Conservation (phyloP, 192 early-diverging fungal genomes). For the Coemansia sp. region DNA sequence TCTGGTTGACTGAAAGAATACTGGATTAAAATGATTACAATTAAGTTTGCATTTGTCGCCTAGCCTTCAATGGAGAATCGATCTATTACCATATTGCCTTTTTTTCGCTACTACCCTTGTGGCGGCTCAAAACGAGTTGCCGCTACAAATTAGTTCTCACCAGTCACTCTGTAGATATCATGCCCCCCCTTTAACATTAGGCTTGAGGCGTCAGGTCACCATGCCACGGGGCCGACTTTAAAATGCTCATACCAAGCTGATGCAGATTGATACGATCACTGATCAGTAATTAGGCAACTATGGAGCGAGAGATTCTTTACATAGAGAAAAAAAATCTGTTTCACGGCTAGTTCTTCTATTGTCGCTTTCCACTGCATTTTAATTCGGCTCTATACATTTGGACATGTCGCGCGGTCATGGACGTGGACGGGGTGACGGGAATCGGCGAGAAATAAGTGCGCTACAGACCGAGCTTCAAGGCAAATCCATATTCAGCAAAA, state of each 20-base stretch:
- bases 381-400: not conserved
- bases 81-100: no score
- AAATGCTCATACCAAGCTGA: no score
- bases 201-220: no score
- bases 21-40: not conserved
- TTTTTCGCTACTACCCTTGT: no score
- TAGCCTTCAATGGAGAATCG: no score
- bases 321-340: not conserved
- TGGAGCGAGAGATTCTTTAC: not conserved
- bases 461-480: constrained; percentile 48
- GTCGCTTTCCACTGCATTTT: not conserved
- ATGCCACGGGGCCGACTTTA: no score
- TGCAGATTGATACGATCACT: not conserved
- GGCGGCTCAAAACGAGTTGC: no score
- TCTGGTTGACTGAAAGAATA: not conserved
- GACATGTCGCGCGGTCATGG: constrained; percentile 41
- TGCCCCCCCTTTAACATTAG: no score
- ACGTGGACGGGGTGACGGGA: constrained; percentile 35
- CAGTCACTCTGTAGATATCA: no score
- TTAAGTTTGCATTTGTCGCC: not conserved
- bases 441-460: constrained; percentile 35
- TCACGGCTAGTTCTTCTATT: not conserved
- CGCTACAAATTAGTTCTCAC: no score
- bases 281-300: not conserved
- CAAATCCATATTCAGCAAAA: constrained; percentile 20